Evolutionary conservation across 495 filamentous ascomycete genomes (phyloP).

Genomic region (Aspergillus homomorphus): DNA sequence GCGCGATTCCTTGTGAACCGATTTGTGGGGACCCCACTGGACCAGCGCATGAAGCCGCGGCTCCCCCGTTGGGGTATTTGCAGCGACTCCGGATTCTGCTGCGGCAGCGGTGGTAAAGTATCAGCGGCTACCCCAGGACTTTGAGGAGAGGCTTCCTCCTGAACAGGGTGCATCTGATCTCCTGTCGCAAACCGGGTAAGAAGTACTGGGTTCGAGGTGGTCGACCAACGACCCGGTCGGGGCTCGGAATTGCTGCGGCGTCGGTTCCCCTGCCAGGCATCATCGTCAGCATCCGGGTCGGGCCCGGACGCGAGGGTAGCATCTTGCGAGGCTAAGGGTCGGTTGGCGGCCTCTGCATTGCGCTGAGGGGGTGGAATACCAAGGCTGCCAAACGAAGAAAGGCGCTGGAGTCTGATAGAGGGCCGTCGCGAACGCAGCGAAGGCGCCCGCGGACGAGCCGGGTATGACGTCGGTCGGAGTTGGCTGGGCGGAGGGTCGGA

Average conservation of each 20-base stretch:
- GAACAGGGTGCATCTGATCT: constrained; percentile 37
- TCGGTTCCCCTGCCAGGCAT: constrained; percentile 31
- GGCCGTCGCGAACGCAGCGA: constrained; percentile 34
- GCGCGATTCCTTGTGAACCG: constrained; percentile 37
- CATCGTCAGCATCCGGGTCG: constrained; percentile 26
- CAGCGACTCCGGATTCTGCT: constrained; percentile 12
- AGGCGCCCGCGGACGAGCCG: constrained; percentile 13
- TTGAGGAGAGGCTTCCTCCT: constrained; percentile 35
- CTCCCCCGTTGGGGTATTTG: constrained; percentile 20
- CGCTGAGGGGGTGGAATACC: constrained; percentile 6
- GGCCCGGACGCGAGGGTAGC: not conserved
- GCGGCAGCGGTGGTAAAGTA: constrained; percentile 10
- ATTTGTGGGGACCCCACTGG: constrained; percentile 33
- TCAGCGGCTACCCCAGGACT: constrained; percentile 16
- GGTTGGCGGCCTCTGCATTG: constrained; percentile 11
- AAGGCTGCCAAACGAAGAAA: constrained; percentile 26
- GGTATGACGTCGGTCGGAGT: constrained; percentile 19
- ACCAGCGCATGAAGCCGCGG: constrained; percentile 31
- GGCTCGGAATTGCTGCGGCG: constrained; percentile 49
- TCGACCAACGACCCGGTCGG: constrained; percentile 38
- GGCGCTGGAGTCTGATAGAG: constrained; percentile 39
- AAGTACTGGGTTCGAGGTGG: constrained; percentile 26
- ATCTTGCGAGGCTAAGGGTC: constrained; percentile 2
- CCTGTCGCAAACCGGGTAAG: constrained; percentile 31
- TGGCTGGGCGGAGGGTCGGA: constrained; percentile 13